phyloP scores from a whole-genome alignment of 495 filamentous ascomycete species.

The Penicillium alfredii region DNA sequence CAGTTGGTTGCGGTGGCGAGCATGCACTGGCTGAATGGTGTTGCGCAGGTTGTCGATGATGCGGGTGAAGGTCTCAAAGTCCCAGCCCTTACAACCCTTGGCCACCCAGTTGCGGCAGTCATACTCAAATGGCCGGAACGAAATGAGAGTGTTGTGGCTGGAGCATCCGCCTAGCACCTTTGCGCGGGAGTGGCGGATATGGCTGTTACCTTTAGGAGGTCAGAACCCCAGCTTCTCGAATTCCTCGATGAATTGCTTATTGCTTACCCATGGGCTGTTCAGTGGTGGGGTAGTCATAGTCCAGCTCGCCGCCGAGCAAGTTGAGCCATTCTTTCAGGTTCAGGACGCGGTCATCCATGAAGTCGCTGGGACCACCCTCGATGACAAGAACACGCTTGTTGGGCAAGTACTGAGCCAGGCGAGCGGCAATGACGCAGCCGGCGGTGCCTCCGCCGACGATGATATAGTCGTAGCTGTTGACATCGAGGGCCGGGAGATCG shows the following conservation, averaged over 20 bases:
- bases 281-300: conserved; percentile 81
- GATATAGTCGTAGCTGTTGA: conserved; percentile 74
- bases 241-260: too few relatives aligned
- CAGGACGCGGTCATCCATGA: conserved; percentile 61
- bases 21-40: conserved; percentile 72
- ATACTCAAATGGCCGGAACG: conserved; percentile 76
- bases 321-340: conserved; percentile 75
- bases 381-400: conserved; percentile 60
- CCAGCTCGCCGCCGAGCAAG: conserved; percentile 72
- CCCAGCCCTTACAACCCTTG: conserved; percentile 70
- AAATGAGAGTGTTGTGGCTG: conserved; percentile 81
- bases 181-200: conserved; percentile 77
- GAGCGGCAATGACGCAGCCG: conserved; percentile 75
- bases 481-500: conserved; percentile 51
- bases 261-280: conserved; percentile 72
- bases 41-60: conserved; percentile 71
- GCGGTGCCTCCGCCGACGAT: conserved; percentile 85
- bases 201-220: conserved; percentile 62
- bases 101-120: conserved; percentile 68
- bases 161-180: conserved; percentile 84
- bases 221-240: too few relatives aligned
- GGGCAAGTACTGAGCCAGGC: conserved; percentile 60
- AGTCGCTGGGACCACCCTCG: conserved; percentile 58
- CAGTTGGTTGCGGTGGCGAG: conserved; percentile 70
- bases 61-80: conserved; percentile 69